Evolutionary conservation across 2,329 filamentous ascomycete species (phyloP).

Genomic region (Lecanicillium sp.): DNA sequence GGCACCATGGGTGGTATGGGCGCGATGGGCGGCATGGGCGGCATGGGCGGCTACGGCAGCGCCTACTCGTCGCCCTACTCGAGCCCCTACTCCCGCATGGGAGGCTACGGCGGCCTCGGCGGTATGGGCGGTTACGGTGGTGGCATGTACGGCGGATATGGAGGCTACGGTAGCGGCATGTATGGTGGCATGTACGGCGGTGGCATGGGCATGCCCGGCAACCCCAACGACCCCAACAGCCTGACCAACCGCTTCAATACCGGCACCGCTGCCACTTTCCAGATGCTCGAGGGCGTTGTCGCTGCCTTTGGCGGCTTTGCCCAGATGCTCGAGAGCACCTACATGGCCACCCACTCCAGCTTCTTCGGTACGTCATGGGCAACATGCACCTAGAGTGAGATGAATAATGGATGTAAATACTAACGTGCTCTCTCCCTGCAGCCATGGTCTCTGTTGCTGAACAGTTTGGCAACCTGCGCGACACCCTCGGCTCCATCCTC

Average conservation of each 20-base stretch:
- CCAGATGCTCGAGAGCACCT: conserved; percentile 98
- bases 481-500: conserved; percentile 85
- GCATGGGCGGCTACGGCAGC: conserved; percentile 33
- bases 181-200: conserved; percentile 33
- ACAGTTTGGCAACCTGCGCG: conserved; percentile 87
- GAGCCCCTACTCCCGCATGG: conserved; percentile 28
- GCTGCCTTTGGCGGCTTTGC: conserved; percentile 95
- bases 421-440: conserved; percentile 29
- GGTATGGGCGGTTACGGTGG: conserved; percentile 36
- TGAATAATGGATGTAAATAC: no score
- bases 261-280: conserved; percentile 92
- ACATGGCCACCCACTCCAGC: conserved; percentile 98
- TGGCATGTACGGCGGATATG: conserved; percentile 36
- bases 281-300: conserved; percentile 96
- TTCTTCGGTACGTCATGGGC: conserved; percentile 74
- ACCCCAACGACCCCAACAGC: conserved; percentile 81
- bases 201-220: conserved; percentile 26
- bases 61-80: conserved; percentile 19
- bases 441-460: conserved; percentile 98
- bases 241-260: conserved; percentile 93
- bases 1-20: conserved; percentile 35
- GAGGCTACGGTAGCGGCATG: conserved; percentile 26
- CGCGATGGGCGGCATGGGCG: conserved; percentile 39
- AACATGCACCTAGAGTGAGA: no score
- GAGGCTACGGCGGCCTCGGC: conserved; percentile 30